These are phyloP conservation scores for Oryza brachyantha DNA, from an alignment of 176 grass and related monocot species.

Conservation along the genomic window DNA sequence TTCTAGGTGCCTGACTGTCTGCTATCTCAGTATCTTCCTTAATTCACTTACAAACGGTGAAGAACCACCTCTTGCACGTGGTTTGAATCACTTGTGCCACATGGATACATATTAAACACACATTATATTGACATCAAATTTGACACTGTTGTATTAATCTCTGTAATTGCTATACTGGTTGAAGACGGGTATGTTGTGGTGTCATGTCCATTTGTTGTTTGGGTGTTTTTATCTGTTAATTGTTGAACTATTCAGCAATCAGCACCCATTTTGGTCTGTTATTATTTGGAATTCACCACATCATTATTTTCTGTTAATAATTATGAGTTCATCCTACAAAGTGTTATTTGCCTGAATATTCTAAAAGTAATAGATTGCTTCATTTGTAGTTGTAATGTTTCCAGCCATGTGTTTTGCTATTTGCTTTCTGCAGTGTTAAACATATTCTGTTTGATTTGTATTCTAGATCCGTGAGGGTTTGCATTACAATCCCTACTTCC, in stretches of 20 bases:
- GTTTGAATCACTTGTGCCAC: background rate
- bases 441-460: background rate
- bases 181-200: too few relatives aligned
- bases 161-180: background rate
- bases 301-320: conserved; percentile 13
- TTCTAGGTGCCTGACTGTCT: background rate
- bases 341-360: background rate
- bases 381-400: background rate
- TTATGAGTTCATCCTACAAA: background rate
- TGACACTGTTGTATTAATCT: conserved; percentile 10
- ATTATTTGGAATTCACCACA: background rate
- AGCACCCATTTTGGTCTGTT: background rate
- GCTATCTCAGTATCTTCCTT: background rate
- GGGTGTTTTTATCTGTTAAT: background rate
- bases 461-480: conserved; percentile 92
- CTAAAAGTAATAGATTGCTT: background rate
- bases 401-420: background rate
- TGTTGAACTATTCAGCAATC: background rate
- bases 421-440: background rate
- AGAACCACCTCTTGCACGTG: background rate
- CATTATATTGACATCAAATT: background rate
- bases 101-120: background rate
- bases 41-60: background rate
- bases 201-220: background rate
- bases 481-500: conserved; percentile 98